Percentiles rank a stretch among this genome's conserved stretches.
phyloP scores from a whole-genome alignment of 2,329 filamentous ascomycete genomes.

The Aspergillus sp. region DNA sequence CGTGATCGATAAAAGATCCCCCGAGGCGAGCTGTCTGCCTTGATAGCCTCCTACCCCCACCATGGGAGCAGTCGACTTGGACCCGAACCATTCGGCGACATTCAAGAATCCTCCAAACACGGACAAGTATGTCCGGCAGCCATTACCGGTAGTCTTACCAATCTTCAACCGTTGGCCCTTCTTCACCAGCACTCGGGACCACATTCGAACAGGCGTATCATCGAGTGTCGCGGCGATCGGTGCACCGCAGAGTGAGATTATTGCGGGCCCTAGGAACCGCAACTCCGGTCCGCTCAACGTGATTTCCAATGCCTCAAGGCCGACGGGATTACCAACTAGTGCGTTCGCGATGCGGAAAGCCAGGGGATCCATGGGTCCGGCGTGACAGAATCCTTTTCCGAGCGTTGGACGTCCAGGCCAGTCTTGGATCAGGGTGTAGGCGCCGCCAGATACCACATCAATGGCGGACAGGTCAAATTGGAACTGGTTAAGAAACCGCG shows the following conservation, averaged over 20 bases:
- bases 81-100: slow-evolving; percentile 58
- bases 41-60: slow-evolving; percentile 61
- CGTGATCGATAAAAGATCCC: slow-evolving; percentile 52
- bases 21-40: slow-evolving; percentile 54
- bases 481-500: slow-evolving; percentile 56
- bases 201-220: slow-evolving; percentile 51
- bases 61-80: slow-evolving; percentile 59
- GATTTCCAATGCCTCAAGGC: slow-evolving; percentile 58
- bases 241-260: slow-evolving; percentile 59
- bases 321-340: slow-evolving; percentile 56
- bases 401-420: slow-evolving; percentile 56
- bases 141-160: slow-evolving; percentile 52
- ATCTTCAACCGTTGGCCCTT: slow-evolving; percentile 55
- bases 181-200: slow-evolving; percentile 52
- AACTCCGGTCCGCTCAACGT: slow-evolving; percentile 61
- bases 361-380: slow-evolving; percentile 63
- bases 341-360: slow-evolving; percentile 59
- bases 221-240: slow-evolving; percentile 54
- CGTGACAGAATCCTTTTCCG: slow-evolving; percentile 59
- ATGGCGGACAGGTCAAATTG: slow-evolving; percentile 51
- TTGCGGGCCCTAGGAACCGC: slow-evolving; percentile 53
- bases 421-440: slow-evolving; percentile 60
- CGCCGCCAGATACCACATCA: slow-evolving; percentile 56
- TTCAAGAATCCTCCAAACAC: slow-evolving; percentile 55
- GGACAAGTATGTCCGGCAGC: slow-evolving; percentile 60